Conservation (phyloP, 2,329 filamentous ascomycete species). For the Claviceps pusilla region DNA sequence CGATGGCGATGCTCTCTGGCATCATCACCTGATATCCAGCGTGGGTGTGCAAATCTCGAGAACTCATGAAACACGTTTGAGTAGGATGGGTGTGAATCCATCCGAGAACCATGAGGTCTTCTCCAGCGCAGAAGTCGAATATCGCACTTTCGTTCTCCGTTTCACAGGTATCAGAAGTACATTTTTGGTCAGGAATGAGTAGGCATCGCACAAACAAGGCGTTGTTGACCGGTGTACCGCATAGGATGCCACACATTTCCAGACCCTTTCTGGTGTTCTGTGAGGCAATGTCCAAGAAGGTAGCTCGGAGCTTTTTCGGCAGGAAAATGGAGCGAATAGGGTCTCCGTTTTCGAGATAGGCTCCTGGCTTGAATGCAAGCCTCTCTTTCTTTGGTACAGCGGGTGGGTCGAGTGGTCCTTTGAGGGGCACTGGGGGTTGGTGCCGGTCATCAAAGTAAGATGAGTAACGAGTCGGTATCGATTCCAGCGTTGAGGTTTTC, state of each 20-base stretch:
- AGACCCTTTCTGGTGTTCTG: slow-evolving; percentile 68
- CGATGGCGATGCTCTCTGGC: slow-evolving; percentile 89
- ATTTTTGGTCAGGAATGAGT: slow-evolving; percentile 79
- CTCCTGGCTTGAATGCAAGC: slow-evolving; percentile 58
- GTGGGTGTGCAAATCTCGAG: slow-evolving; percentile 83
- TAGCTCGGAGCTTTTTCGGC: slow-evolving; percentile 54
- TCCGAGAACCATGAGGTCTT: slow-evolving; percentile 73
- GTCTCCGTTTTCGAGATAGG: slow-evolving; percentile 77
- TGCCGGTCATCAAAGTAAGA: not conserved
- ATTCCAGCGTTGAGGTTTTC: slow-evolving; percentile 12
- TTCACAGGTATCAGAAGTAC: slow-evolving; percentile 87
- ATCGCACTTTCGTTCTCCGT: slow-evolving; percentile 73
- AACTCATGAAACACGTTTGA: slow-evolving; percentile 97
- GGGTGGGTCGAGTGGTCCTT: slow-evolving; percentile 13
- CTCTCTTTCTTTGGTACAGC: slow-evolving; percentile 33
- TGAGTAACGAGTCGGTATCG: slow-evolving; percentile 6
- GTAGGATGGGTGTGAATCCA: slow-evolving; percentile 98
- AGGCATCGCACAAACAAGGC: slow-evolving; percentile 82
- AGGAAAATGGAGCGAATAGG: slow-evolving; percentile 81
- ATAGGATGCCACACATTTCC: slow-evolving; percentile 91
- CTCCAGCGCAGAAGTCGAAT: slow-evolving; percentile 75
- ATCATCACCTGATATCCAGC: slow-evolving; percentile 92
- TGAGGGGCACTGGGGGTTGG: slow-evolving; percentile 16
- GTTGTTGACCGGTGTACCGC: slow-evolving; percentile 80
- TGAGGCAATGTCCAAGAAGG: slow-evolving; percentile 60